Base-by-base conservation (phyloP, 257 asterid species). In the Scutellaria baicalensis region DNA sequence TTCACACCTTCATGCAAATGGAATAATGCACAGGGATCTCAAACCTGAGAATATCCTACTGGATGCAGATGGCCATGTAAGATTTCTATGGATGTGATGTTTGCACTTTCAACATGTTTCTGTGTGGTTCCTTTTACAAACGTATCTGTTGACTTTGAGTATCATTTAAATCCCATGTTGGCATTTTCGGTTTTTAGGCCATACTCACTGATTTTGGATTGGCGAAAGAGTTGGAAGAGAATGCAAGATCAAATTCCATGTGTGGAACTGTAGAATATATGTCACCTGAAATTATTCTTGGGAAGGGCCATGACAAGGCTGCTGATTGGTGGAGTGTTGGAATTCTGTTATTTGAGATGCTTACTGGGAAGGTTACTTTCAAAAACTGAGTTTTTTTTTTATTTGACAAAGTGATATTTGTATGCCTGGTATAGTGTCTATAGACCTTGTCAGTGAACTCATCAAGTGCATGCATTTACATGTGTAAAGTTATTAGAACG, bases 271-370 rank as follows among this genome's bases (percentile, higher is more conserved):
- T 84, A n/a, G 89, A 86, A 72, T 86, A 86, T 69, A 86, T 86
- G 92, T 70, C 92, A 47, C 92, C 89, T 6, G 92, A 86, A 77
- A 86, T 86, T 38, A 78, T 86, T 82, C 84, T 76, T 54, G 92
- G 92, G 75, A 86, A 82, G 77, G 92, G 92, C 69, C 92, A 86
- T 64, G 86, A 86, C 70, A 84, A 82, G 84, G 87, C 89, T 59
- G 89, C 92, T 8, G 89, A 86, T 61, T 86, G 92, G 92, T 86
- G 92, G 92, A 86, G 92, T 78, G 89, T 76, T 77, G 89, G 89
- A 68, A 67, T 84, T 52, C 76, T 84, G 64, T 76, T 85, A 75
- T 85, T 73, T 18, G 90, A 85, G 78, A 82, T 85, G 90, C 84
- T 82, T 17, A 85, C 88, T 49, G 90, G 90, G 43, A 85, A 85